Base-by-base conservation (phyloP, 2,329 filamentous ascomycete species). In the Aspergillus hiratsukae region DNA sequence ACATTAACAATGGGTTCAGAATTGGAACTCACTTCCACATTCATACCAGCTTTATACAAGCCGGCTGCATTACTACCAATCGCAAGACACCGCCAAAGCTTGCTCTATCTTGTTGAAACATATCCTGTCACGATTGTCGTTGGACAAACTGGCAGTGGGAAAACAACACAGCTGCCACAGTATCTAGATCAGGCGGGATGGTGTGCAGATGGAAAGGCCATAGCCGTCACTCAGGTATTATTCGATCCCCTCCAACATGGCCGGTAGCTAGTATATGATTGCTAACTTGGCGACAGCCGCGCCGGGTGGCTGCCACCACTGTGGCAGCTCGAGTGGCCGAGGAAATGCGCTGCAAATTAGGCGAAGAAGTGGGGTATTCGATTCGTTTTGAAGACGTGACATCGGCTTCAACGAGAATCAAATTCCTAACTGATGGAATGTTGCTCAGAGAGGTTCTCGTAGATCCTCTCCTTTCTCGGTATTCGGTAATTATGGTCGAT, bases 401-500 rank as follows among this genome's bases (percentile, higher is more conserved):
- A 4, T 96, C 91, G 21, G 82, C 87, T 19, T 81, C 84, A 35
- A 99, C 94, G 0, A 85, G 85, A 52, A 93, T 99, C 76, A 97
- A 99, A 71, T 97, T 97, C 69, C 77, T 97, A 61, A 99, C 93
- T 0, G 94, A 99, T 76, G 93, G 93, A 0, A 80, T 99, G 50
- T 81, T 99, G 31, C 85, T 99, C 53, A 82, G 93, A 66, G 94
- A 99, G 75, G 94, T 93, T 28, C 81, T 99, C 4, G 90, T 97
- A 3, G 94, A 99, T 72, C 94, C 94, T 11, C 76, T 97, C 3
- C 76, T 99, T 37, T 94, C 90, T 21, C 84, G 91, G 10, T 99
- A 99, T 71, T 95, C 91, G 0, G 88, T 96, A 48, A 90, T 99
- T 65, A 97, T 99, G 91, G 89, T 99, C 7, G 94, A 99, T 69